Evolutionary conservation across 192 early-diverging fungal genomes (phyloP).

Genomic region (Entophlyctis helioformis): DNA sequence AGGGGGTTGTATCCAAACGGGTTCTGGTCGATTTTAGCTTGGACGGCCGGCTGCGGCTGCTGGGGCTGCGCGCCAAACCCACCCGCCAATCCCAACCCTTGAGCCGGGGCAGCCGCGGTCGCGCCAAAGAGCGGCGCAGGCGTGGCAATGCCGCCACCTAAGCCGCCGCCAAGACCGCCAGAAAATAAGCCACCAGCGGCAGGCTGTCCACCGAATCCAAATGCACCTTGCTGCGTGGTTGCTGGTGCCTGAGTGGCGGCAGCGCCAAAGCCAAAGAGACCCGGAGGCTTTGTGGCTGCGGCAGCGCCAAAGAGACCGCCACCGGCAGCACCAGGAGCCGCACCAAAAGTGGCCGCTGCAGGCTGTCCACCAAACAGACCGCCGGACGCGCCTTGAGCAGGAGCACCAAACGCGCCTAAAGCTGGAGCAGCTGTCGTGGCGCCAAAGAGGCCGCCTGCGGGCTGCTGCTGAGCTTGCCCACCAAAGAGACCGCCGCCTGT

Average conservation of each 20-base stretch:
- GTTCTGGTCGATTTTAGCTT: slow-evolving; percentile 69
- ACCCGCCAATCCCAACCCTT: slow-evolving; percentile 2
- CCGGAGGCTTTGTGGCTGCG: background rate
- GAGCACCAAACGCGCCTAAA: background rate
- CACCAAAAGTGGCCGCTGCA: no score
- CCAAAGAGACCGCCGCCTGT: slow-evolving; percentile 11
- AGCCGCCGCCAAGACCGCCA: background rate
- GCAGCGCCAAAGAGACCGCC: slow-evolving; percentile 16
- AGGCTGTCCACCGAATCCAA: background rate
- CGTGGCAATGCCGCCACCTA: slow-evolving; percentile 11
- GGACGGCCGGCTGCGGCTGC: slow-evolving; percentile 18
- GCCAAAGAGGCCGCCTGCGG: slow-evolving; percentile 13
- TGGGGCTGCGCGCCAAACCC: slow-evolving; percentile 4
- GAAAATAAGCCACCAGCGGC: background rate
- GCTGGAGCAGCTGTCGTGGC: background rate
- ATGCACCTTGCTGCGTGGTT: background rate
- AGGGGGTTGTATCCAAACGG: slow-evolving; percentile 82
- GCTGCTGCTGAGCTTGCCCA: slow-evolving; percentile 3
- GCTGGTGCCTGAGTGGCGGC: slow-evolving; percentile 7
- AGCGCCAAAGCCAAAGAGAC: slow-evolving; percentile 14
- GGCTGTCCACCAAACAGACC: slow-evolving; percentile 28
- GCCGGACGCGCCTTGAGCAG: slow-evolving; percentile 12
- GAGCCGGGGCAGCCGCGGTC: slow-evolving; percentile 23
- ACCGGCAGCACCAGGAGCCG: slow-evolving; percentile 7
- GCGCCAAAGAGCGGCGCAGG: slow-evolving; percentile 19